These are phyloP conservation scores for Nemania diffusa DNA, from an alignment of 2,329 filamentous ascomycete species.

Conservation along the genomic window DNA sequence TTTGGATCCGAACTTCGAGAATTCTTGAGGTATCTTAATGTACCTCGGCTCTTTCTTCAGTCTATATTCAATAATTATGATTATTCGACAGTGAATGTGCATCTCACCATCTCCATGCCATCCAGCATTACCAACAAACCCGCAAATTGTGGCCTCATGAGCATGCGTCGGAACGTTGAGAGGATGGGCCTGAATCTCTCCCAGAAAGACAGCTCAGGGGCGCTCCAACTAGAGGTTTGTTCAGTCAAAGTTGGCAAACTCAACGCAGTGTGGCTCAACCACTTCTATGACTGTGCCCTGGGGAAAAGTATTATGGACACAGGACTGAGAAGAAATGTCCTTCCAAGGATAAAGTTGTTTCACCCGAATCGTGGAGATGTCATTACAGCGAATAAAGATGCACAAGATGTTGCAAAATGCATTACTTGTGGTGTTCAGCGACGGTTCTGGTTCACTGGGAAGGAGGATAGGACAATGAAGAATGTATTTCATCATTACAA, in stretches of 20 bases:
- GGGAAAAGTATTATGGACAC: constrained; percentile 31
- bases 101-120: constrained; percentile 42
- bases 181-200: constrained; percentile 29
- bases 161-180: constrained; percentile 36
- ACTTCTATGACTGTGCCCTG: constrained; percentile 40
- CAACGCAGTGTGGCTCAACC: constrained; percentile 39
- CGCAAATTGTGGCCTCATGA: constrained; percentile 34
- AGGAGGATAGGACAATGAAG: too few species aligned
- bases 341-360: constrained; percentile 39
- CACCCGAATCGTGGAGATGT: constrained; percentile 42
- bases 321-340: constrained; percentile 15
- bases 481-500: constrained; percentile 41
- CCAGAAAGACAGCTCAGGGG: constrained; percentile 23
- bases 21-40: too few species aligned
- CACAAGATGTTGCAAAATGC: constrained; percentile 38
- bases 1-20: constrained; percentile 40
- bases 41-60: too few species aligned
- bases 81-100: constrained; percentile 40
- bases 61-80: constrained; percentile 42
- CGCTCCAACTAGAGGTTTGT: constrained; percentile 41
- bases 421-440: too few species aligned
- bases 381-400: constrained; percentile 25
- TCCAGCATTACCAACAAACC: too few species aligned
- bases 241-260: constrained; percentile 42
- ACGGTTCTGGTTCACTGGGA: too few species aligned